These are phyloP conservation scores for Saccharum hybrid DNA, from an alignment of 202 grass and related monocot genomes.

Conservation along the genomic window DNA sequence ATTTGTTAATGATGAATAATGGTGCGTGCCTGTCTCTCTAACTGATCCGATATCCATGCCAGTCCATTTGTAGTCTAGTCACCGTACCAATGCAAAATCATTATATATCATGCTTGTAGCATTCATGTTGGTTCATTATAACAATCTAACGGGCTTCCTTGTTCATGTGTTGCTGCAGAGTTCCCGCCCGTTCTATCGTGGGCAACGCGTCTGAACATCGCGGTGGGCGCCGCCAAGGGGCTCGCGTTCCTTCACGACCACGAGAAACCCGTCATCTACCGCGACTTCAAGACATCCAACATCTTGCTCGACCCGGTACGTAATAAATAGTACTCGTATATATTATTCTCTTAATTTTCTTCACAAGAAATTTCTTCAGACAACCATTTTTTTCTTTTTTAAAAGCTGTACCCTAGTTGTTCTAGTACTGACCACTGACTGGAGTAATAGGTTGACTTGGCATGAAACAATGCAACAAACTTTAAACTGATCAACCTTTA, in stretches of 20 bases:
- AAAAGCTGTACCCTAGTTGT: not conserved
- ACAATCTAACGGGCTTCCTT: too few relatives aligned
- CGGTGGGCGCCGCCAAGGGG: conserved; percentile 67
- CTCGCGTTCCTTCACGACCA: conserved; percentile 67
- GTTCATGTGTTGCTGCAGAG: conserved; percentile 19
- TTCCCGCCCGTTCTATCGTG: conserved; percentile 48
- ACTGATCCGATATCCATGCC: too few relatives aligned
- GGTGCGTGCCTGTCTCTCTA: too few relatives aligned
- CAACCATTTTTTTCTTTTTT: not conserved
- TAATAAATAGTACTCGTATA: too few relatives aligned
- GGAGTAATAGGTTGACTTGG: not conserved
- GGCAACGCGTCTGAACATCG: conserved; percentile 65
- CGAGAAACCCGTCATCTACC: conserved; percentile 77
- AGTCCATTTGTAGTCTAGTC: too few relatives aligned
- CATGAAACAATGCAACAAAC: not conserved
- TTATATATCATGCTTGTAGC: too few relatives aligned
- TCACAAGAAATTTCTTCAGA: not conserved
- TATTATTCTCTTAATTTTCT: too few relatives aligned
- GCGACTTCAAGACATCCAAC: conserved; percentile 77
- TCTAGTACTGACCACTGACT: not conserved
- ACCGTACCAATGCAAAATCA: too few relatives aligned
- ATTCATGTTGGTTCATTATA: too few relatives aligned
- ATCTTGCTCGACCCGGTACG: conserved; percentile 64
- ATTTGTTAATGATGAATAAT: too few relatives aligned
- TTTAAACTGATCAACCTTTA: not conserved